A percentile compares a stretch with the other conserved stretches of the same genome.
These are phyloP conservation scores for Babjeviella inositovora DNA, from an alignment of 805 yeast genomes.

Conservation along the genomic window DNA sequence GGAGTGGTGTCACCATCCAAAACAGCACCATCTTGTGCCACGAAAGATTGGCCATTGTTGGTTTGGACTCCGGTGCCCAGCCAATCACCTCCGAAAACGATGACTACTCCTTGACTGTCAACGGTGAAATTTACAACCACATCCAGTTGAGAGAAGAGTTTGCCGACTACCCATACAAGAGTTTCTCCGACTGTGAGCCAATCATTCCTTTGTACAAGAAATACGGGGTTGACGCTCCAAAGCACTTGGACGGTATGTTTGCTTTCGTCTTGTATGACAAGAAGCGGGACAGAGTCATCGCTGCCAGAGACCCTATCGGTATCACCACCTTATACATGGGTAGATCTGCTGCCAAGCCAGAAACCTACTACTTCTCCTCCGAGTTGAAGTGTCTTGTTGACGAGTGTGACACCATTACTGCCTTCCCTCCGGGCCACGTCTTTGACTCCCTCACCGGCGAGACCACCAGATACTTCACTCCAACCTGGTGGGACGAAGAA, in stretches of 20 bases:
- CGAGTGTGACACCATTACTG: slow-evolving; percentile 82
- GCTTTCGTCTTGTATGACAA: slow-evolving; percentile 88
- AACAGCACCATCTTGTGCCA: slow-evolving; percentile 79
- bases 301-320: slow-evolving; percentile 98
- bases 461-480: slow-evolving; percentile 76
- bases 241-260: slow-evolving; percentile 93
- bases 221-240: slow-evolving; percentile 83
- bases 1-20: slow-evolving; percentile 81
- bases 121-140: slow-evolving; percentile 98
- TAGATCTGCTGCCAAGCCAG: slow-evolving; percentile 48
- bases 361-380: slow-evolving; percentile 78
- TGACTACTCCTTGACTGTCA: slow-evolving; percentile 64
- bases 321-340: slow-evolving; percentile 96
- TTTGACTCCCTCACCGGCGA: slow-evolving; percentile 85
- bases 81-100: slow-evolving; percentile 80
- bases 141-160: slow-evolving; percentile 70
- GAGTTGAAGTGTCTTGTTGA: slow-evolving; percentile 89
- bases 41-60: slow-evolving; percentile 96
- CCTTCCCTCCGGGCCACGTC: slow-evolving; percentile 98
- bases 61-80: slow-evolving; percentile 95
- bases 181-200: slow-evolving; percentile 93
- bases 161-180: slow-evolving; percentile 60
- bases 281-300: slow-evolving; percentile 71
- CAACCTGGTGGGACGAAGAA: slow-evolving; percentile 85
- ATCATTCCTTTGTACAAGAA: slow-evolving; percentile 85